A percentile compares a stretch with the other conserved stretches of the same genome.
Evolutionary conservation across 805 yeast genomes (phyloP).

Genomic region (Candida ficus): DNA sequence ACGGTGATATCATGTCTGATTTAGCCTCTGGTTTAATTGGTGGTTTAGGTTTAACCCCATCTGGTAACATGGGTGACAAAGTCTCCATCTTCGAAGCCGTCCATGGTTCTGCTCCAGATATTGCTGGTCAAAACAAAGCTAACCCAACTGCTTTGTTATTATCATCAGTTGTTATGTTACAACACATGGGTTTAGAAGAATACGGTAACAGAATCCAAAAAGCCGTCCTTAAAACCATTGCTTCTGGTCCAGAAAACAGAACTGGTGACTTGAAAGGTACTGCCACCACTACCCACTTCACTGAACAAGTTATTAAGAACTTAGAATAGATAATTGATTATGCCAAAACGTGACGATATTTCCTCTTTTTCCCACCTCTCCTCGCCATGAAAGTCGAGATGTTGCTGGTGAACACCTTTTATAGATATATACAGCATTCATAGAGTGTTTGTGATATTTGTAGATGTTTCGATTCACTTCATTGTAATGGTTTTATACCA

Average conservation of each 20-base stretch:
- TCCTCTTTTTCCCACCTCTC: neutral
- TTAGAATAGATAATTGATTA: constrained; percentile 15
- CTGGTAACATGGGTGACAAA: constrained; percentile 98
- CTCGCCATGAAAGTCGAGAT: neutral
- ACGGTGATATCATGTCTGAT: constrained; percentile 99
- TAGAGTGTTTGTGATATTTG: neutral
- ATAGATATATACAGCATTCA: constrained; percentile 1
- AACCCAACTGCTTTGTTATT: constrained; percentile 97
- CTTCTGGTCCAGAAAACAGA: constrained; percentile 93
- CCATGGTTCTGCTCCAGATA: constrained; percentile 99
- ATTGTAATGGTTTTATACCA: too few species aligned
- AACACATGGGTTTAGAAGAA: constrained; percentile 88
- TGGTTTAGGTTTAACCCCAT: constrained; percentile 97
- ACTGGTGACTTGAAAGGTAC: constrained; percentile 94
- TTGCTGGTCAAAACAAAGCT: constrained; percentile 98
- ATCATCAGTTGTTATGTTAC: constrained; percentile 98
- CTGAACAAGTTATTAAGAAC: constrained; percentile 78
- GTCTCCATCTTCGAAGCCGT: constrained; percentile 99
- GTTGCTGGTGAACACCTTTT: neutral
- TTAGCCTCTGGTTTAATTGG: constrained; percentile 97
- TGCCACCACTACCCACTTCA: constrained; percentile 84
- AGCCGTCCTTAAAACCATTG: constrained; percentile 84
- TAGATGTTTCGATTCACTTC: neutral
- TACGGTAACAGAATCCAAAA: constrained; percentile 82
- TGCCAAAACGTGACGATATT: constrained; percentile 3